Evolutionary conservation across 2,329 filamentous ascomycete species (phyloP).

Genomic region (Fusarium pseudograminearum): DNA sequence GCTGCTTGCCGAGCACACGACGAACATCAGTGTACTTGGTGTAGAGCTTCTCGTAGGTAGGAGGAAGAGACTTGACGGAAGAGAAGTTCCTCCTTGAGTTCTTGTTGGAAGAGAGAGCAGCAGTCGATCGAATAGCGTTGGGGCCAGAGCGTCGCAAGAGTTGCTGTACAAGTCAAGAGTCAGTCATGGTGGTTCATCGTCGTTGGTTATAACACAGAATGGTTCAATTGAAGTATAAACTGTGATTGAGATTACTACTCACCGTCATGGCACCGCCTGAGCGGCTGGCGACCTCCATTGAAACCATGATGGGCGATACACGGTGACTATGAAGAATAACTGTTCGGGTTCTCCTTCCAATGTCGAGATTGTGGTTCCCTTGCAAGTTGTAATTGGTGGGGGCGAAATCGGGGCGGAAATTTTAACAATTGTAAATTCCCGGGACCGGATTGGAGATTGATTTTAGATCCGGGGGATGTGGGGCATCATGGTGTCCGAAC

Average conservation of each 20-base stretch:
- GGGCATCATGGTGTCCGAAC: conserved; percentile 40
- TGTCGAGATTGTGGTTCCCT: conserved; percentile 22
- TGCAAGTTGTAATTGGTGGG: conserved; percentile 36
- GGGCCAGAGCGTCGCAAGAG: conserved; percentile 53
- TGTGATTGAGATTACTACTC: conserved; percentile 24
- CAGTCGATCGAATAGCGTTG: conserved; percentile 47
- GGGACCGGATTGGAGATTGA: conserved; percentile 52
- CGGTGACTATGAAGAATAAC: conserved; percentile 33
- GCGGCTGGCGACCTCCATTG: conserved; percentile 63
- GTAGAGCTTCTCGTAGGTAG: conserved; percentile 86
- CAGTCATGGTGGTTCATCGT: conserved; percentile 9
- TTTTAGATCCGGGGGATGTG: conserved; percentile 45
- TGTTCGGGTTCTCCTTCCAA: conserved; percentile 25
- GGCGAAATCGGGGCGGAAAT: conserved; percentile 49
- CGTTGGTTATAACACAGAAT: neutral
- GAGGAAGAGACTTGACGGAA: conserved; percentile 61
- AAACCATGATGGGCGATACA: conserved; percentile 57
- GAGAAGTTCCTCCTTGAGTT: conserved; percentile 56
- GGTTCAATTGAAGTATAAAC: conserved; percentile 17
- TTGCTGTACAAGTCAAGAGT: conserved; percentile 50
- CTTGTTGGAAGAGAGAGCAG: conserved; percentile 48
- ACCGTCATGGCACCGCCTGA: conserved; percentile 63
- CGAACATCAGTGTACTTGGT: conserved; percentile 80
- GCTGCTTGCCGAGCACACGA: conserved; percentile 73
- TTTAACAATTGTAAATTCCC: conserved; percentile 53